phyloP scores from a whole-genome alignment of 352 stramenopile species.

The Lagenidium giganteum region DNA sequence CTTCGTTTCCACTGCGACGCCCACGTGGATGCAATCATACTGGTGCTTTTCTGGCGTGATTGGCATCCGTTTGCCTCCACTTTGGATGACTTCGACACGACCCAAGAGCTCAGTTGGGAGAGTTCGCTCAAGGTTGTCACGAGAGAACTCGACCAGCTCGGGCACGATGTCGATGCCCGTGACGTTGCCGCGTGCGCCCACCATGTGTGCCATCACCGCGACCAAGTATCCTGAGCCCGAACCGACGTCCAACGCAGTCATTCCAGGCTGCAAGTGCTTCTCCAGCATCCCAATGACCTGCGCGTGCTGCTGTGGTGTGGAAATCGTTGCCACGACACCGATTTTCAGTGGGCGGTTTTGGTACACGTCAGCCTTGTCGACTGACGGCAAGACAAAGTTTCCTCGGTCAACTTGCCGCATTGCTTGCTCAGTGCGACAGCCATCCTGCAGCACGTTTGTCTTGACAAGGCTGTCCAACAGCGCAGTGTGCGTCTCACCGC shows the following conservation, averaged over 20 bases:
- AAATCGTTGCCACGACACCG: constrained; percentile 76
- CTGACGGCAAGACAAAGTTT: constrained; percentile 39
- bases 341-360: constrained; percentile 77
- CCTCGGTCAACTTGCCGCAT: constrained; percentile 62
- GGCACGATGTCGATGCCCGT: constrained; percentile 78
- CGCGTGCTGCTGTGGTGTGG: constrained; percentile 81
- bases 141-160: constrained; percentile 61
- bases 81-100: constrained; percentile 40
- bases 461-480: constrained; percentile 78
- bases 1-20: constrained; percentile 76
- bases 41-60: constrained; percentile 30
- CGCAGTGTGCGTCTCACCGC: constrained; percentile 49
- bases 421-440: constrained; percentile 54
- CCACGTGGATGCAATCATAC: constrained; percentile 80
- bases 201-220: constrained; percentile 69
- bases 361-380: constrained; percentile 36
- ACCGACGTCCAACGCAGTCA: constrained; percentile 63
- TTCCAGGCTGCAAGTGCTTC: constrained; percentile 55
- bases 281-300: constrained; percentile 69
- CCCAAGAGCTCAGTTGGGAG: constrained; percentile 30
- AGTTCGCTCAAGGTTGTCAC: constrained; percentile 48
- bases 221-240: constrained; percentile 80
- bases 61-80: too few relatives aligned
- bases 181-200: constrained; percentile 45
- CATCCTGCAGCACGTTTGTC: constrained; percentile 51